Evolutionary conservation across 2,329 filamentous ascomycete species (phyloP).

Genomic region (Stromatinia cepivora): DNA sequence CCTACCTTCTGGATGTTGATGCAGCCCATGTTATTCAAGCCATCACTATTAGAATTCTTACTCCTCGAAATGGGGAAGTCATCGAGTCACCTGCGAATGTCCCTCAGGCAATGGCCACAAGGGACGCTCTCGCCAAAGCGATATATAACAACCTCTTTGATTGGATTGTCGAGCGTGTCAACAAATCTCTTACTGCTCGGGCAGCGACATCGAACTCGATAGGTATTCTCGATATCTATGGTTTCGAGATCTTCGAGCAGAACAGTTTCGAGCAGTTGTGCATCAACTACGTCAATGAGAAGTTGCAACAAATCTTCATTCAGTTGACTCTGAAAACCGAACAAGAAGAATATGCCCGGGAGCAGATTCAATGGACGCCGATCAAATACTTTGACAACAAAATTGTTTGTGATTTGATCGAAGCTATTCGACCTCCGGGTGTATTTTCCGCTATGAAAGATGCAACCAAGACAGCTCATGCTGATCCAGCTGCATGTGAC

Average conservation of each 20-base stretch:
- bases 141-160: conserved; percentile 98
- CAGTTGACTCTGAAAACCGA: conserved; percentile 95
- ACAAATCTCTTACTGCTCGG: conserved; percentile 79
- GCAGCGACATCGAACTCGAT: conserved; percentile 79
- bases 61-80: conserved; percentile 63
- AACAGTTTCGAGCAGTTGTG: conserved; percentile 99
- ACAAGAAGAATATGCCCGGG: conserved; percentile 93
- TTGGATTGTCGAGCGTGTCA: conserved; percentile 94
- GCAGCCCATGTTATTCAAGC: conserved; percentile 78
- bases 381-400: conserved; percentile 99
- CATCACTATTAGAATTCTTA: conserved; percentile 85
- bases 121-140: conserved; percentile 90
- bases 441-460: conserved; percentile 97
- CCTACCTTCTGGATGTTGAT: conserved; percentile 89
- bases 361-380: conserved; percentile 97
- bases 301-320: conserved; percentile 98
- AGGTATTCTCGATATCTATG: conserved; percentile 97
- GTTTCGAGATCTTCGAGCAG: conserved; percentile 98
- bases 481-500: conserved; percentile 90
- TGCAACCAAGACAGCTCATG: conserved; percentile 96
- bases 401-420: conserved; percentile 95
- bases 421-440: conserved; percentile 84
- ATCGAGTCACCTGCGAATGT: conserved; percentile 80
- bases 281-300: conserved; percentile 99
- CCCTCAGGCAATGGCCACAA: conserved; percentile 79